Evolutionary conservation across 169 alveolate species (phyloP).

Genomic region (Cryptosporidium ubiquitum): DNA sequence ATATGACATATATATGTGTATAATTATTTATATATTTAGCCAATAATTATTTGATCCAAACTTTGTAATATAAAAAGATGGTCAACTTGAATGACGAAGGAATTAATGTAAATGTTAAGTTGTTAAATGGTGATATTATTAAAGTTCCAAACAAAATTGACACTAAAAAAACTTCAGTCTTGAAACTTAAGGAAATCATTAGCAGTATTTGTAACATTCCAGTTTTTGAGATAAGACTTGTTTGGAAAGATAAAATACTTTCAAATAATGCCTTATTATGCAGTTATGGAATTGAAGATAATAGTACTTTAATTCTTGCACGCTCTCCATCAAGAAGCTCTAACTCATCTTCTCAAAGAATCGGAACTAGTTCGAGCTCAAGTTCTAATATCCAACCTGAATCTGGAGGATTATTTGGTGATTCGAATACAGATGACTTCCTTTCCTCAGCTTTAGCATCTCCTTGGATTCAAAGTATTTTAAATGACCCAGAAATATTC

Average conservation of each 20-base stretch:
- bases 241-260: constrained; percentile 60
- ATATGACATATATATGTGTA: too few relatives aligned
- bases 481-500: constrained; percentile 77
- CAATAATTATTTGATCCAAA: neutral
- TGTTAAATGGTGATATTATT: constrained; percentile 37
- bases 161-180: constrained; percentile 26
- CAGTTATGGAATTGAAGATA: constrained; percentile 25
- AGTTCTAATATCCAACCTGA: neutral
- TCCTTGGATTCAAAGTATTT: constrained; percentile 75
- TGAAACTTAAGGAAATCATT: constrained; percentile 49
- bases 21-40: neutral
- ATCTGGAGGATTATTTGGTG: neutral
- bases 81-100: neutral
- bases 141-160: constrained; percentile 25
- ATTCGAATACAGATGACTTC: constrained; percentile 35
- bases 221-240: constrained; percentile 43
- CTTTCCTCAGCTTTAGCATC: constrained; percentile 69
- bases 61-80: neutral
- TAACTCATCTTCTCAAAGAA: neutral
- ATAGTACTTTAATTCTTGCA: constrained; percentile 48
- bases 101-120: constrained; percentile 21
- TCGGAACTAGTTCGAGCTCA: neutral
- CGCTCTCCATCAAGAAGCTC: constrained; percentile 22
- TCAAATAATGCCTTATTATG: constrained; percentile 21
- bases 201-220: constrained; percentile 51